Evolutionary conservation across 2,329 filamentous ascomycete genomes (phyloP), one percentile per base, ranked within the genome.

Genomic region (Claviceps humidiphila): DNA sequence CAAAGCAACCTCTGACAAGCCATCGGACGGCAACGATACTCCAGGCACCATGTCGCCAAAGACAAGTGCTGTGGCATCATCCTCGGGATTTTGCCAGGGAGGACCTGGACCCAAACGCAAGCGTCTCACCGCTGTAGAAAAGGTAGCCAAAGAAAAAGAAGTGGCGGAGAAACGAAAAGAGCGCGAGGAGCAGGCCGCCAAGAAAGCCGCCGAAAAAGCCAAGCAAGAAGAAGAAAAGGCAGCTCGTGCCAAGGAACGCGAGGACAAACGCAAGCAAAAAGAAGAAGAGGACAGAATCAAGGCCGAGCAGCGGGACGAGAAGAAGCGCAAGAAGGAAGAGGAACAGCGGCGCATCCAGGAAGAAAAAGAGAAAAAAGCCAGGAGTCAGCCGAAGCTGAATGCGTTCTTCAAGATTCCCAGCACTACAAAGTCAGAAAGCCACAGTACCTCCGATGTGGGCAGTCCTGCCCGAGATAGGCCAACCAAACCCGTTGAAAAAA

Each of bases 311-410:
- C 67, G 66, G 11, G 68, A 70, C 14, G 70, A 70, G 54, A 76
- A 75, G 61, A 73, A 69, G 58, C 67, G 67, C 34, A 72, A 75
- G 57, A 76, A 74, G 59, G 75, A 78, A 42, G 74, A 77, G 43
- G 73, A 74, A 51, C 60, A 68, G 45, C 60, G 67, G 44, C 65
- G 63, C 47, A 47, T 63, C 2, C 64, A 68, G 54, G 66, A 71
- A 39, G 69, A 71, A 47, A 73, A 75, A 58, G 71, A 74, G 24
- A 78, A 71, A 58, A 77, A 74, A 61, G 69, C 71, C n/a, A 66
- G 71, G 14, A 72, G 65, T 50, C 76, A 74, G 64, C 67, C 66
- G 58, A 72, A 64, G 54, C 68, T 79, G 14, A 71, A 66, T 46
- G 66, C 61, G 42, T 76, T 54, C 61, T 77, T 77, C 60, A 70